Base-by-base conservation (phyloP, 164 flowering plant species). In the Chloranthus sessilifolius region DNA sequence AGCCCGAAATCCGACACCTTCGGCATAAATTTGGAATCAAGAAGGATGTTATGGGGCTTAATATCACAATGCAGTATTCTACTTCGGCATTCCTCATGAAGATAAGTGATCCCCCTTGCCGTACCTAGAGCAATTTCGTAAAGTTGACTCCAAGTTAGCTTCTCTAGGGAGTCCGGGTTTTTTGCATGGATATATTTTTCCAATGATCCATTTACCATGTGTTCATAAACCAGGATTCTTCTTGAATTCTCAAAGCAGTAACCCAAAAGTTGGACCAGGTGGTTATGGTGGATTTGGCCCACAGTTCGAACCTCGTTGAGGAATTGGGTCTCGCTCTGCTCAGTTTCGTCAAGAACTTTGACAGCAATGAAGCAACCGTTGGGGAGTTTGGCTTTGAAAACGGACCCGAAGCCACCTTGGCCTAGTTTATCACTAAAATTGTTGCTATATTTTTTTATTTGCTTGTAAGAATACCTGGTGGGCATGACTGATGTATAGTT, bases 281-380 rank as follows among this genome's bases (percentile, higher is more conserved):
- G 47, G 7, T 38, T 27, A 29, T 53, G 57, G 48, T 53, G 47
- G 26, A 53, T 43, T 12, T 7, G 38, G n/a, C 57, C 57, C 7
- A 53, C 22, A 8, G 39, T 53, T 2, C 5, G 26, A 1, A 53
- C 57, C 28, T 53, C 57, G n/a, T 53, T 53, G 14, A 53, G 14
- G 39, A 53, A 53, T 37, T 51, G 55, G 5, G 16, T 14, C 20
- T 53, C 47, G 22, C 47, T 43, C 8, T 53, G 47, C 19, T 41
- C 35, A 15, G 17, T 20, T 2, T 41, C 38, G 12, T 29, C 36
- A 2, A 53, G 47, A 7, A 41, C 7, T 28, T 53, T 53, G 15
- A 53, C 47, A 3, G 57, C 57, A 27, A 41, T 20, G 4, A 11
- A 4, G 15, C 29, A 26, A 5, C 47, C 29, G 2, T 22, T 41